A percentile compares a stretch with the other conserved stretches of the same genome.
These are phyloP conservation scores for Apophysomyces elegans DNA, from an alignment of 371 early-diverging fungal species.

Conservation along the genomic window DNA sequence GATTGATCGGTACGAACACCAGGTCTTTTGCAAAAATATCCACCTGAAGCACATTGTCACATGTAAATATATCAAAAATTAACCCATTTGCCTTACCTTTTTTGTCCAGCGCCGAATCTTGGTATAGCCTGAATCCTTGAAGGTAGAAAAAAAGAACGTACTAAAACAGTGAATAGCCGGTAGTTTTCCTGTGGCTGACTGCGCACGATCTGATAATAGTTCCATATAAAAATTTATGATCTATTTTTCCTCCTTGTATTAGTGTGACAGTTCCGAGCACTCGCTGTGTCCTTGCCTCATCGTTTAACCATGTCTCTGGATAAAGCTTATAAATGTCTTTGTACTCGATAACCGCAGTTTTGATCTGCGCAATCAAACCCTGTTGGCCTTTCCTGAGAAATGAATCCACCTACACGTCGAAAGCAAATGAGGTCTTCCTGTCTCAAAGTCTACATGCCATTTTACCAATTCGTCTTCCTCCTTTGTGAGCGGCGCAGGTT, in stretches of 20 bases:
- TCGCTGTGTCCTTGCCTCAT: conserved; percentile 60
- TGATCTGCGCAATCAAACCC: conserved; percentile 57
- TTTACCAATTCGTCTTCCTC: conserved; percentile 42
- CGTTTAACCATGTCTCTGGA: conserved; percentile 90
- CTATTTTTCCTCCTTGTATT: conserved; percentile 20
- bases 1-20: conserved; percentile 89
- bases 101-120: conserved; percentile 86
- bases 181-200: conserved; percentile 25
- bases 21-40: conserved; percentile 83
- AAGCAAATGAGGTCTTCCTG: no score
- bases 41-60: conserved; percentile 39
- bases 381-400: conserved; percentile 36
- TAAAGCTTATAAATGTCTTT: conserved; percentile 74
- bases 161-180: conserved; percentile 83
- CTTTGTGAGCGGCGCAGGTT: conserved; percentile 33
- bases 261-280: background rate
- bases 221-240: conserved; percentile 91
- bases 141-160: conserved; percentile 85
- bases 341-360: conserved; percentile 57
- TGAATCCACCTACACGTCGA: conserved; percentile 27
- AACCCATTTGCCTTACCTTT: conserved; percentile 43
- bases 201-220: conserved; percentile 71
- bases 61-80: background rate
- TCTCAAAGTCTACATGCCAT: background rate
- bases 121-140: conserved; percentile 74